Evolutionary conservation across 2,329 filamentous ascomycete species (phyloP), one percentile per base, ranked within the genome.

Genomic region (Hymenoscyphus albidus): DNA sequence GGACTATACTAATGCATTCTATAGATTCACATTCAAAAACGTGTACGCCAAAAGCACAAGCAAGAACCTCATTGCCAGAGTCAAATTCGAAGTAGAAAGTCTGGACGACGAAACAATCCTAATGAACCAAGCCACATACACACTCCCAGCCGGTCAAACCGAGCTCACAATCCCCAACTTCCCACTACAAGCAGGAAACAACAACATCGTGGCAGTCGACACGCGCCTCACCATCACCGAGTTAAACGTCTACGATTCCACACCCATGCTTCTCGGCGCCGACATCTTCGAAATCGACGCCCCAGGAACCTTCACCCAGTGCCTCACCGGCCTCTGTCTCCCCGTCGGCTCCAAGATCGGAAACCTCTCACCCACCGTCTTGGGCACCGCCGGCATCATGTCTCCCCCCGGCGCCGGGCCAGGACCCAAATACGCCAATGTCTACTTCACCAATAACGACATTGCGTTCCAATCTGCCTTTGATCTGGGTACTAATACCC

Each of bases 231-330:
- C 63, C 2, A 64, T 64, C 6, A 35, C 42, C 16, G 58, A 54
- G 13, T 39, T 73, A 27, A 39, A 62, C 3, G 64, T 72, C 14
- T 62, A 66, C 12, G 4, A 40, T 1, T 70, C 69, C 35, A 16
- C 59, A 1, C 39, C 61, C 57, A 65, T 80, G 0, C 83, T 83
- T 35, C 70, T 71, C 59, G 82, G 82, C 7, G 78, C 79, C 9
- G 80, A 80, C 4, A 84, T 82, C 55, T 85, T 85, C 74, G 85
- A 83, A 1, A 83, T 84, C 1, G 78, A 79, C 16, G 85, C 85
- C 63, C 18, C 55, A 31, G 62, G 71, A 10, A 58, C 44, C 18
- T 63, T 31, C 4, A 63, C 59, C 40, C 63, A 65, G 16, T 73
- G 71, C 59, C 48, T 22, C 40, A 64, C 64, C 2, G 63, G 58